Conservation (phyloP, 495 filamentous ascomycete species). For the Penicillium silybi region DNA sequence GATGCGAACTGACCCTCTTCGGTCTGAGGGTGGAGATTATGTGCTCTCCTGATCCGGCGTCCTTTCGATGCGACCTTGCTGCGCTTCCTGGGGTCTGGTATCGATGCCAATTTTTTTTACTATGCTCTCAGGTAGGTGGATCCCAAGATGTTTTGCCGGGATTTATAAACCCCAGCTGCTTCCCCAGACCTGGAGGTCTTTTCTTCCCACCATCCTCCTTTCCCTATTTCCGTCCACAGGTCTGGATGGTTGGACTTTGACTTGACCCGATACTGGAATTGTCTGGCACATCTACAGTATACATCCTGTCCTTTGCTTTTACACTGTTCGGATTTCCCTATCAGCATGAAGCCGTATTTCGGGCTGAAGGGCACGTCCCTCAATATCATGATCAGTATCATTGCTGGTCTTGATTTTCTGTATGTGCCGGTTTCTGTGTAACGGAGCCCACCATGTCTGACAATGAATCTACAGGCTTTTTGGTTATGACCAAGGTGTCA, state of each 20-base stretch:
- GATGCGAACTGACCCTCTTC: background rate
- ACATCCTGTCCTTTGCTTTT: slow-evolving; percentile 1
- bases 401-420: slow-evolving; percentile 68
- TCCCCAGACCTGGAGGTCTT: slow-evolving; percentile 6
- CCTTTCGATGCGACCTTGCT: slow-evolving; percentile 16
- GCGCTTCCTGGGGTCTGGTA: background rate
- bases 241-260: slow-evolving; percentile 3
- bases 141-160: background rate
- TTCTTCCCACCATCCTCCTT: background rate
- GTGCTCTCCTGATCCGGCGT: slow-evolving; percentile 16
- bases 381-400: slow-evolving; percentile 61
- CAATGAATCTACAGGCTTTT: slow-evolving; percentile 25
- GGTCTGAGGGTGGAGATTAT: background rate
- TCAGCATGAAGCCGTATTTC: slow-evolving; percentile 43
- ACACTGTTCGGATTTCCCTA: background rate
- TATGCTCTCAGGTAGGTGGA: background rate
- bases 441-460: background rate
- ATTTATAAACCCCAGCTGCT: slow-evolving; percentile 13
- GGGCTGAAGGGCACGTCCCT: slow-evolving; percentile 61
- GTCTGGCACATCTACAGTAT: slow-evolving; percentile 11
- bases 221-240: slow-evolving; percentile 4
- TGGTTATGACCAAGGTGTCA: slow-evolving; percentile 47
- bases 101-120: slow-evolving; percentile 5
- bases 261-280: background rate
- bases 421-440: slow-evolving; percentile 11